Evolutionary conservation across 495 filamentous ascomycete species (phyloP).

Genomic region (Lasiosphaeria miniovina): DNA sequence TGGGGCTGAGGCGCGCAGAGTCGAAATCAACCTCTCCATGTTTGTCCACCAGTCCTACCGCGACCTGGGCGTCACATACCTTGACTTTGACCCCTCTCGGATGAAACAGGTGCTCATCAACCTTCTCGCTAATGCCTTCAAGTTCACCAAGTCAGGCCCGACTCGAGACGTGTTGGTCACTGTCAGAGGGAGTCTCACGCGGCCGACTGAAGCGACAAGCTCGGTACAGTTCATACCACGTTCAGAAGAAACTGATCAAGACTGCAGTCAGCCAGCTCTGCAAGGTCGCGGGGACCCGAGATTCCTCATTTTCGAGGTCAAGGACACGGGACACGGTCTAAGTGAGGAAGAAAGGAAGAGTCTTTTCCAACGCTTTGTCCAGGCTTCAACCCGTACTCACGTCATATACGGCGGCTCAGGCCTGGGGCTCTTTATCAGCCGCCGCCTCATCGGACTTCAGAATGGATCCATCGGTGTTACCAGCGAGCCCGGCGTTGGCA

Average conservation of each 20-base stretch:
- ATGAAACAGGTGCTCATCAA: slow-evolving; percentile 74
- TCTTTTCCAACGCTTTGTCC: slow-evolving; percentile 74
- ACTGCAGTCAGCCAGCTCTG: slow-evolving; percentile 11
- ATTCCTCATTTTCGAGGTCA: slow-evolving; percentile 66
- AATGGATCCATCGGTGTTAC: slow-evolving; percentile 73
- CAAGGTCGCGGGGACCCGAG: slow-evolving; percentile 32
- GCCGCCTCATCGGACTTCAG: slow-evolving; percentile 69
- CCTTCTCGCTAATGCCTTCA: slow-evolving; percentile 69
- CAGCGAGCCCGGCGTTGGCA: slow-evolving; percentile 62
- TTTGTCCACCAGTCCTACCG: slow-evolving; percentile 55
- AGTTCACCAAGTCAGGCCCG: slow-evolving; percentile 60
- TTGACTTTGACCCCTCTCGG: slow-evolving; percentile 65
- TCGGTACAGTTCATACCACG: slow-evolving; percentile 36
- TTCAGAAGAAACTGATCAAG: slow-evolving; percentile 20
- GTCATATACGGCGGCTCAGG: slow-evolving; percentile 74
- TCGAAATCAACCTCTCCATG: slow-evolving; percentile 63
- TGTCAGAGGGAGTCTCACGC: slow-evolving; percentile 28
- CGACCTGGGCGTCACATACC: slow-evolving; percentile 57
- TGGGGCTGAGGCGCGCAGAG: slow-evolving; percentile 62
- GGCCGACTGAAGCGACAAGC: slow-evolving; percentile 31
- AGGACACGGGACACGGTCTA: slow-evolving; percentile 72
- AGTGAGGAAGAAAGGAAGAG: slow-evolving; percentile 62
- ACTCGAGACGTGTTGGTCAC: slow-evolving; percentile 36
- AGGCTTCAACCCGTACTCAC: slow-evolving; percentile 70
- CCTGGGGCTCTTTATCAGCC: slow-evolving; percentile 73